Conservation (phyloP, 2,329 filamentous ascomycete genomes). For the Botrytis sinoallii region DNA sequence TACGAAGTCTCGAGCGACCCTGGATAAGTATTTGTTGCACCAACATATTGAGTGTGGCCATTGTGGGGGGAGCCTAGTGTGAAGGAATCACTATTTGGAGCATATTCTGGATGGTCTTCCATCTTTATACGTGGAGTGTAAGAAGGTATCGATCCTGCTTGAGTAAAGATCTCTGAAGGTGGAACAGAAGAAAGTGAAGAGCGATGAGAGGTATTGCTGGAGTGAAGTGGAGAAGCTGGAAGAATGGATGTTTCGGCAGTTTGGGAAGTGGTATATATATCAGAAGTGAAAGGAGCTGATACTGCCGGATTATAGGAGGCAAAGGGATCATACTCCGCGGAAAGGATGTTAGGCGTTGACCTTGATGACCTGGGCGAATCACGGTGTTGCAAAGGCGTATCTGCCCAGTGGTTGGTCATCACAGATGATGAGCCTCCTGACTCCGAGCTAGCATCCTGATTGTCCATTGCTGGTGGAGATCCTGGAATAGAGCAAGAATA, state of each 20-base stretch:
- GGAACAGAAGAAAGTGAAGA: slow-evolving; percentile 38
- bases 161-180: slow-evolving; percentile 35
- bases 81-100: slow-evolving; percentile 28
- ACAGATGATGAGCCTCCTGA: slow-evolving; percentile 27
- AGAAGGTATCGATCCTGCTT: slow-evolving; percentile 33
- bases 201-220: slow-evolving; percentile 35
- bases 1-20: slow-evolving; percentile 33
- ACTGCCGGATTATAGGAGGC: slow-evolving; percentile 46
- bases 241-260: slow-evolving; percentile 37
- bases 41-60: slow-evolving; percentile 27
- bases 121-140: slow-evolving; percentile 37
- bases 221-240: slow-evolving; percentile 35
- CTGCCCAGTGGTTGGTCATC: slow-evolving; percentile 33
- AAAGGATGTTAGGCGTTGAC: slow-evolving; percentile 44
- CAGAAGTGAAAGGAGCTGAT: slow-evolving; percentile 45
- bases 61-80: slow-evolving; percentile 33
- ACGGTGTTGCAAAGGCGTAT: slow-evolving; percentile 29
- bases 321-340: slow-evolving; percentile 52
- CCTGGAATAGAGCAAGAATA: slow-evolving; percentile 36
- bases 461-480: slow-evolving; percentile 28
- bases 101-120: slow-evolving; percentile 36
- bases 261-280: slow-evolving; percentile 45
- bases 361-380: slow-evolving; percentile 32
- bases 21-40: slow-evolving; percentile 30
- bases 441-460: slow-evolving; percentile 23